These are phyloP conservation scores for Penicillium macrosclerotiorum DNA, from an alignment of 495 filamentous ascomycete species.

Conservation along the genomic window DNA sequence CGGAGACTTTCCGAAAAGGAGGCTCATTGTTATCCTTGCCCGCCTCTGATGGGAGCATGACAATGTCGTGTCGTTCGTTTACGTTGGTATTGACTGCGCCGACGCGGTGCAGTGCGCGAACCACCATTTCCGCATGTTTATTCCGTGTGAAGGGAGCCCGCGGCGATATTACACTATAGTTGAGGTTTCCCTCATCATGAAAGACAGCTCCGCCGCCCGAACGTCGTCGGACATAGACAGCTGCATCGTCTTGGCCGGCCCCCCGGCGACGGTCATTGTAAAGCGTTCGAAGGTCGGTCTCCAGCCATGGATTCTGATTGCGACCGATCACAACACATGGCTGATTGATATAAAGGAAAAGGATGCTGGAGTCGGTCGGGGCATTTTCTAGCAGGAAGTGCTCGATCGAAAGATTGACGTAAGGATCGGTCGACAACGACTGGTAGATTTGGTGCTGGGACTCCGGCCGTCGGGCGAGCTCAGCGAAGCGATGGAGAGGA, in stretches of 20 bases:
- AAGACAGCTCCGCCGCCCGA: slow-evolving; percentile 92
- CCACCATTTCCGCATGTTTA: slow-evolving; percentile 88
- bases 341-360: slow-evolving; percentile 84
- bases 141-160: slow-evolving; percentile 71
- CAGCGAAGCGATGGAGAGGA: slow-evolving; percentile 37
- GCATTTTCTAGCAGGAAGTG: slow-evolving; percentile 79
- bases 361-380: slow-evolving; percentile 64
- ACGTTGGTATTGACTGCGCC: slow-evolving; percentile 58
- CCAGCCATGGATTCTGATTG: slow-evolving; percentile 97
- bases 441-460: slow-evolving; percentile 71
- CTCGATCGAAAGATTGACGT: slow-evolving; percentile 93
- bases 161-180: slow-evolving; percentile 88
- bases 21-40: slow-evolving; percentile 18
- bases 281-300: slow-evolving; percentile 70
- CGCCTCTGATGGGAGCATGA: slow-evolving; percentile 47
- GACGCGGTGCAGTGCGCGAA: slow-evolving; percentile 61
- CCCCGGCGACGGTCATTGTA: slow-evolving; percentile 29
- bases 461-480: slow-evolving; percentile 37
- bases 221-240: slow-evolving; percentile 73
- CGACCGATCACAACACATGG: slow-evolving; percentile 88
- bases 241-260: slow-evolving; percentile 24
- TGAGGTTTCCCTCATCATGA: slow-evolving; percentile 88
- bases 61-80: slow-evolving; percentile 92
- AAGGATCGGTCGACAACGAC: slow-evolving; percentile 72
- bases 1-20: slow-evolving; percentile 74